Evolutionary conservation across 306 rosid species (phyloP).

Genomic region (Medicago arabica): DNA sequence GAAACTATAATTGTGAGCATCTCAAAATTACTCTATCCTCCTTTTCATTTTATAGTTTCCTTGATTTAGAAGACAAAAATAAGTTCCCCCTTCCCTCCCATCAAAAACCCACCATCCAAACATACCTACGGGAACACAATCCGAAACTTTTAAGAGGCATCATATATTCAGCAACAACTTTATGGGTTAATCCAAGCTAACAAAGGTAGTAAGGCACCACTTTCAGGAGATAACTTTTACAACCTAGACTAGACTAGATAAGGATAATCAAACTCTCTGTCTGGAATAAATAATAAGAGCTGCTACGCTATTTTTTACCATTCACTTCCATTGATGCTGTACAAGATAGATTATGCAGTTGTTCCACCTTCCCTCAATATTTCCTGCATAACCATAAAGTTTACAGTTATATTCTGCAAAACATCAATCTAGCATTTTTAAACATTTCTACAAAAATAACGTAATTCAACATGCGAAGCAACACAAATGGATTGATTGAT

Average conservation of each 20-base stretch:
- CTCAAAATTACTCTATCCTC: too few species aligned
- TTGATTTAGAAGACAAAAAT: too few species aligned
- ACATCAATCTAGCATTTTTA: neutral
- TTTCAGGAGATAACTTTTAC: conserved; percentile 17
- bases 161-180: neutral
- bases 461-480: conserved; percentile 2
- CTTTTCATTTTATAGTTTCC: too few species aligned
- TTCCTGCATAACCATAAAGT: conserved; percentile 33
- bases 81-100: too few species aligned
- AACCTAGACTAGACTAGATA: conserved; percentile 6
- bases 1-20: too few species aligned
- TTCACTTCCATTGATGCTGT: conserved; percentile 30
- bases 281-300: conserved; percentile 25
- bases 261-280: conserved; percentile 7
- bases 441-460: neutral
- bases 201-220: neutral
- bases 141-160: conserved; percentile 7
- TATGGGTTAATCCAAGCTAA: neutral
- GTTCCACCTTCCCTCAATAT: conserved; percentile 38
- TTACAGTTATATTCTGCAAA: conserved; percentile 32
- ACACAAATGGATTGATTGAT: neutral
- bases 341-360: conserved; percentile 21
- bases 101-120: too few species aligned
- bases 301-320: conserved; percentile 12
- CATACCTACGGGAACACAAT: neutral